These are phyloP conservation scores for Picocystis sp. DNA, from an alignment of 163 green algal species.

Conservation along the genomic window DNA sequence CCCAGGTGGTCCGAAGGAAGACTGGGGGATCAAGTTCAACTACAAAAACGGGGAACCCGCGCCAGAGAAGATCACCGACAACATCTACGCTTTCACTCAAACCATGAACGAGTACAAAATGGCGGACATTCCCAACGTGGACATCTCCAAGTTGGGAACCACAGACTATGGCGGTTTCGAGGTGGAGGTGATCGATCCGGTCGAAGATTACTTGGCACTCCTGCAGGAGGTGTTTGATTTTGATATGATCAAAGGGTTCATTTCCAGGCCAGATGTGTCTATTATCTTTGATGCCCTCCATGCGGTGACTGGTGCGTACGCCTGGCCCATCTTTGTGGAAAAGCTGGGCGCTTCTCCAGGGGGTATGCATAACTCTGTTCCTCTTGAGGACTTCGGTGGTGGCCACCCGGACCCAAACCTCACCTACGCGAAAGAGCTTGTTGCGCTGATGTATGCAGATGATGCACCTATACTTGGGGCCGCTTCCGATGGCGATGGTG, in stretches of 20 bases:
- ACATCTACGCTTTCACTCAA: constrained; percentile 12
- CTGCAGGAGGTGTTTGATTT: constrained; percentile 8
- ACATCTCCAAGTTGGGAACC: not conserved
- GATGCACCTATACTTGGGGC: constrained; percentile 1
- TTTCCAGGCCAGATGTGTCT: constrained; percentile 1
- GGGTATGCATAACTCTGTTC: constrained; percentile 7
- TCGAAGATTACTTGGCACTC: constrained; percentile 5
- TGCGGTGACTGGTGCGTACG: constrained; percentile 6
- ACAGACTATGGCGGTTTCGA: not conserved
- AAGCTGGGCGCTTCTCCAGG: not conserved
- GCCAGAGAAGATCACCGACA: constrained; percentile 92
- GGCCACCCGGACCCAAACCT: constrained; percentile 9
- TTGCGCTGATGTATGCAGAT: constrained; percentile 3
- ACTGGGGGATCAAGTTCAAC: constrained; percentile 99
- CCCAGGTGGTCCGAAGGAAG: constrained; percentile 78
- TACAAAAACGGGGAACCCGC: constrained; percentile 85
- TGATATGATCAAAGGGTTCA: not conserved
- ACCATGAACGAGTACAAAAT: not conserved
- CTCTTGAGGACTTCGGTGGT: constrained; percentile 9
- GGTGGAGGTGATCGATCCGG: constrained; percentile 5
- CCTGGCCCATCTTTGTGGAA: constrained; percentile 7
- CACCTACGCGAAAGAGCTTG: constrained; percentile 9
- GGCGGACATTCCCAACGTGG: not conserved
- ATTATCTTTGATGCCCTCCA: constrained; percentile 6
- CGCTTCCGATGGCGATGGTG: constrained; percentile 2